phyloP scores from a whole-genome alignment of 129 eudicot genomes.

The Flaveria brownii region DNA sequence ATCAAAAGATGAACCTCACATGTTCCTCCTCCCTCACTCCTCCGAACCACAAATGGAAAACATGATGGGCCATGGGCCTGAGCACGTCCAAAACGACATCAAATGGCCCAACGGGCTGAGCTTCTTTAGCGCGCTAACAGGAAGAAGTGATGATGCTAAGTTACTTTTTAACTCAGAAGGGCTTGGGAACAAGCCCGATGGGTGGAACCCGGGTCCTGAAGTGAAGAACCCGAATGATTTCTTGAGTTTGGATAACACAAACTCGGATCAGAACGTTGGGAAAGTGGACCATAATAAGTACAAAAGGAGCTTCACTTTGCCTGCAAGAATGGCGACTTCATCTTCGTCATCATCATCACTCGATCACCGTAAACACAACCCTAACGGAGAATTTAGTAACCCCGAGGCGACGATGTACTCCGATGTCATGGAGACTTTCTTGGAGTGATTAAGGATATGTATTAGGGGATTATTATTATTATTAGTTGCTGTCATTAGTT shows the following conservation, averaged over 20 bases:
- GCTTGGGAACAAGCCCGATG: conserved; percentile 60
- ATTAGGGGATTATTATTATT: conserved; percentile 33
- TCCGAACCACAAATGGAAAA: conserved; percentile 69
- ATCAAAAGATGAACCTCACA: conserved; percentile 80
- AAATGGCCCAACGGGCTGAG: conserved; percentile 92
- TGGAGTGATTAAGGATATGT: conserved; percentile 62
- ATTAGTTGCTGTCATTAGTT: conserved; percentile 20
- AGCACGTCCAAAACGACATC: conserved; percentile 63
- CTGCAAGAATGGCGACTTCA: conserved; percentile 81
- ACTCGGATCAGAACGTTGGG: conserved; percentile 39
- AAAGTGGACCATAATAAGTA: conserved; percentile 75
- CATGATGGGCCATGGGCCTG: conserved; percentile 50
- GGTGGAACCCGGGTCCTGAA: conserved; percentile 42
- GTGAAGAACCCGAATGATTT: conserved; percentile 67
- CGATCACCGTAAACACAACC: conserved; percentile 61
- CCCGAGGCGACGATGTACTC: conserved; percentile 73
- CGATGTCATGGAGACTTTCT: conserved; percentile 89
- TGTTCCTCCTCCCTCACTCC: conserved; percentile 85
- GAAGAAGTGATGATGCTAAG: conserved; percentile 70
- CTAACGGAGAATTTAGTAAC: conserved; percentile 63
- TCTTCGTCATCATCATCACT: conserved; percentile 83
- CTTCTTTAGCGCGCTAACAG: conserved; percentile 74
- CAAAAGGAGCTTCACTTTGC: conserved; percentile 88
- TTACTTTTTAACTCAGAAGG: conserved; percentile 68
- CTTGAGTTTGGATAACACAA: conserved; percentile 78